Conservation (phyloP, 257 asterid species). For the Marsdenia floribunda region DNA sequence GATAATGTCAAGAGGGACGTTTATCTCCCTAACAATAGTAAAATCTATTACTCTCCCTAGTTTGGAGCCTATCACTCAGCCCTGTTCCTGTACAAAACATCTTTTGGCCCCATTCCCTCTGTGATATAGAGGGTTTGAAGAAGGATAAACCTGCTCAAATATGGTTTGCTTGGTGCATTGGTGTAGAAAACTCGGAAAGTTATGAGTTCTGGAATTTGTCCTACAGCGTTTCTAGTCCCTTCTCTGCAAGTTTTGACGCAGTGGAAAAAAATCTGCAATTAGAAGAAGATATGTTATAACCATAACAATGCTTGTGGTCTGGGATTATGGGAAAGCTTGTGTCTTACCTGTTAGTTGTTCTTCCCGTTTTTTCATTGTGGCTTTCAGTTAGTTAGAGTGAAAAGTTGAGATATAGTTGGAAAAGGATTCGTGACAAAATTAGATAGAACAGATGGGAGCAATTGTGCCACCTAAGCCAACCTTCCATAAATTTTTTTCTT, state of each 20-base stretch:
- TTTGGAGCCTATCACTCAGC: background rate
- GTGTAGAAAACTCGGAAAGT: background rate
- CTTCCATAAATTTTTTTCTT: background rate
- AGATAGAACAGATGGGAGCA: background rate
- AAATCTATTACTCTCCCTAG: background rate
- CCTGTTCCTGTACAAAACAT: background rate
- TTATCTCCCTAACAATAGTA: background rate
- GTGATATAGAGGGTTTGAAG: background rate
- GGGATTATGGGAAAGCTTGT: background rate
- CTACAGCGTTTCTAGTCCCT: background rate
- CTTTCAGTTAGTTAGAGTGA: background rate
- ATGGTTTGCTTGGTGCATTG: background rate
- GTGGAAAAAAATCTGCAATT: background rate
- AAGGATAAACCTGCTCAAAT: background rate
- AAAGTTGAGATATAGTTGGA: background rate
- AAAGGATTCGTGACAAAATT: background rate
- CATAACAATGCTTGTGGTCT: background rate
- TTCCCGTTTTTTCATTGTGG: background rate
- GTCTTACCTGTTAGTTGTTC: background rate
- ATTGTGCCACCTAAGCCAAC: background rate
- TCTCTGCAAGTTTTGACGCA: background rate
- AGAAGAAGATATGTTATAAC: background rate
- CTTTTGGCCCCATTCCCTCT: background rate
- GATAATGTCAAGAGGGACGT: background rate
- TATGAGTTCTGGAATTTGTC: background rate